Percentiles rank a stretch among this genome's conserved stretches.
Evolutionary conservation across 208 protist genomes (phyloP).

Genomic region (Leptomonas pyrrhocoris): DNA sequence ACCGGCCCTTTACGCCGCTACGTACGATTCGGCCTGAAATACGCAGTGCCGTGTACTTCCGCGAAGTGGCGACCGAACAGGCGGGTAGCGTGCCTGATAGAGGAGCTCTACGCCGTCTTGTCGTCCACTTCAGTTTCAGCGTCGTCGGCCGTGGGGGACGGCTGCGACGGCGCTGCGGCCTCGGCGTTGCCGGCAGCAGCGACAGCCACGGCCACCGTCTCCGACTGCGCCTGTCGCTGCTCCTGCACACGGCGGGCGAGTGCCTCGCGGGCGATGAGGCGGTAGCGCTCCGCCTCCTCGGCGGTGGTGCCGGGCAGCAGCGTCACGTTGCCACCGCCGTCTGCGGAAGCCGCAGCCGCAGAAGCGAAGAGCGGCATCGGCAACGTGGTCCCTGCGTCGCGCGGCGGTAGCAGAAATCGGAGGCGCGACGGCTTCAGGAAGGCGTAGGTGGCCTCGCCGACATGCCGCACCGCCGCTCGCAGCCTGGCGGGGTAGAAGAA

Average conservation of each 20-base stretch:
- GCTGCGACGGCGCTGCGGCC: background rate
- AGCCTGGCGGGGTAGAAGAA: conserved; percentile 34
- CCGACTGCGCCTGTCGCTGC: conserved; percentile 9
- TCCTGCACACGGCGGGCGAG: conserved; percentile 59
- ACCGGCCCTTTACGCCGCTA: too few relatives aligned
- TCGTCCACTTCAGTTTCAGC: background rate
- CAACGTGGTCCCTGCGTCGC: conserved; percentile 1
- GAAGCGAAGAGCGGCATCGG: conserved; percentile 20
- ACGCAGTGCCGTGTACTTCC: too few relatives aligned
- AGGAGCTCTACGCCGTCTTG: conserved; percentile 20
- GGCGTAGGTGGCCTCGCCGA: conserved; percentile 1
- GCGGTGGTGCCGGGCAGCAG: conserved; percentile 72
- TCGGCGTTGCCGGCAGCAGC: background rate
- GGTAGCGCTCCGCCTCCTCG: conserved; percentile 78
- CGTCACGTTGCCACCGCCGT: background rate
- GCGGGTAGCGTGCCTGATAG: background rate
- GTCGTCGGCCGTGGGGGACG: background rate
- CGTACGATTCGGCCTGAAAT: too few relatives aligned
- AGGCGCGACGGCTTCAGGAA: background rate
- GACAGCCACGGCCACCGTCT: background rate
- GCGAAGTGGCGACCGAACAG: too few relatives aligned
- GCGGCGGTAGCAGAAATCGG: conserved; percentile 13
- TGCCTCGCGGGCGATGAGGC: conserved; percentile 68
- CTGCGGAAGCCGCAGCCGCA: background rate
- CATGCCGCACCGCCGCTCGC: conserved; percentile 14